Conservation (phyloP, 371 early-diverging fungal species). For the Cokeromyces recurvatus region DNA sequence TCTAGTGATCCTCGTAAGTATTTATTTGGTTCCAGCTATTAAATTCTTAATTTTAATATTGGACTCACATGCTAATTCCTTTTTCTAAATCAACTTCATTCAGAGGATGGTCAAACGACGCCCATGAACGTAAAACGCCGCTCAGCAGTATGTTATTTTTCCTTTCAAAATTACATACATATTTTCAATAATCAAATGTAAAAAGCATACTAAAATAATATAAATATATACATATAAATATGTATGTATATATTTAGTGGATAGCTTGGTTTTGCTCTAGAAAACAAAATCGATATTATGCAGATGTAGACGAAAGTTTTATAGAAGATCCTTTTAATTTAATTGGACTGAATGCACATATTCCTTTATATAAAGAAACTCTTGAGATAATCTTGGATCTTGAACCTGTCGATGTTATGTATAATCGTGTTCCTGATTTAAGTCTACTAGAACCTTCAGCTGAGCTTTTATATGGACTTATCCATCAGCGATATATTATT, state of each 20-base stretch:
- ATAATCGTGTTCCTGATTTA: constrained; percentile 35
- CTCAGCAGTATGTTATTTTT: background rate
- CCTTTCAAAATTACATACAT: background rate
- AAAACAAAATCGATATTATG: constrained; percentile 75
- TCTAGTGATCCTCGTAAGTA: constrained; percentile 11
- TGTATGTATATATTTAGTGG: constrained; percentile 52
- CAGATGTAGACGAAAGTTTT: constrained; percentile 78
- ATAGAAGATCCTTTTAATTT: constrained; percentile 93
- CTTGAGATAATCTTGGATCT: constrained; percentile 82
- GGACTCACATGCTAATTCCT: no score
- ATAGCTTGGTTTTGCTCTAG: constrained; percentile 87
- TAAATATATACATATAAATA: background rate
- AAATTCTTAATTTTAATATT: background rate
- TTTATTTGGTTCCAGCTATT: background rate
- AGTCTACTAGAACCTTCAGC: constrained; percentile 44
- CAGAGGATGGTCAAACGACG: constrained; percentile 7
- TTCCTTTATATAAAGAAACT: constrained; percentile 76
- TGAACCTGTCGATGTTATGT: constrained; percentile 57
- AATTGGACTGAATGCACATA: constrained; percentile 74
- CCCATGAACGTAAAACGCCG: constrained; percentile 8
- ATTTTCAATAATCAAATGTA: background rate
- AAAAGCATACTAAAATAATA: background rate
- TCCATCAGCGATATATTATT: constrained; percentile 79
- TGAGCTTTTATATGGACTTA: constrained; percentile 71
- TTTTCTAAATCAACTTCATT: background rate